Percentiles rank a stretch among this genome's conserved stretches.
These are phyloP conservation scores for Agroathelia rolfsii DNA, from an alignment of 1,284 basidiomycete genomes.

Conservation along the genomic window DNA sequence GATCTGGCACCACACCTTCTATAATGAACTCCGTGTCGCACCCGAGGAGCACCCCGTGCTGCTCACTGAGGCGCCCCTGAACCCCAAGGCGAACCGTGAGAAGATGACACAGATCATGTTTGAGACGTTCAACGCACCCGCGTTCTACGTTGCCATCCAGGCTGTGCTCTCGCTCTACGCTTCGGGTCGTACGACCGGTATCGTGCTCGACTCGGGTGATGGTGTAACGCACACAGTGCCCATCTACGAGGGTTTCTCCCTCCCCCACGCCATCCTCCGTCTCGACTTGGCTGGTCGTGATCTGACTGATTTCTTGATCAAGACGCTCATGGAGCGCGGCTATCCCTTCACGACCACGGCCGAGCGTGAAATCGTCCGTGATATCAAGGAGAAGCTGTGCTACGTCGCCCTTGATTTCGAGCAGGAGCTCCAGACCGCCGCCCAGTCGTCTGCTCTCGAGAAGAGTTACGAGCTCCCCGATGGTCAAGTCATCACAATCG, in stretches of 20 bases:
- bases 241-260: conserved; percentile 80
- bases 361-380: conserved; percentile 76
- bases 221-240: conserved; percentile 87
- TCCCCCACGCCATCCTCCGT: conserved; percentile 76
- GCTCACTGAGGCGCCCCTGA: conserved; percentile 80
- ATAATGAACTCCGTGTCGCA: conserved; percentile 72
- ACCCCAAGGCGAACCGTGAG: conserved; percentile 87
- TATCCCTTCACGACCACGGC: conserved; percentile 77
- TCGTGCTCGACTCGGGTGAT: conserved; percentile 86
- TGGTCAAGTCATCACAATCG: conserved; percentile 79
- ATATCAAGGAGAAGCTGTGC: conserved; percentile 87
- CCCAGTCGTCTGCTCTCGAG: conserved; percentile 68
- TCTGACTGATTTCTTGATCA: conserved; percentile 73
- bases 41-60: conserved; percentile 86
- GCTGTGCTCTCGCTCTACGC: conserved; percentile 86
- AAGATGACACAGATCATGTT: conserved; percentile 97
- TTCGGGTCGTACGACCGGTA: conserved; percentile 83
- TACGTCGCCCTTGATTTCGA: conserved; percentile 83
- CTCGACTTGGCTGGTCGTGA: conserved; percentile 78
- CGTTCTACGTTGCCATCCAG: conserved; percentile 87
- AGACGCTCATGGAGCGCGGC: conserved; percentile 75
- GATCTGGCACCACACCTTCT: conserved; percentile 86
- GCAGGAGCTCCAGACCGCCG: conserved; percentile 76
- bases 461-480: conserved; percentile 83
- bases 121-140: conserved; percentile 86